Evolutionary conservation across 202 grass and related monocot genomes (phyloP).

Genomic region (Musa balbisiana): DNA sequence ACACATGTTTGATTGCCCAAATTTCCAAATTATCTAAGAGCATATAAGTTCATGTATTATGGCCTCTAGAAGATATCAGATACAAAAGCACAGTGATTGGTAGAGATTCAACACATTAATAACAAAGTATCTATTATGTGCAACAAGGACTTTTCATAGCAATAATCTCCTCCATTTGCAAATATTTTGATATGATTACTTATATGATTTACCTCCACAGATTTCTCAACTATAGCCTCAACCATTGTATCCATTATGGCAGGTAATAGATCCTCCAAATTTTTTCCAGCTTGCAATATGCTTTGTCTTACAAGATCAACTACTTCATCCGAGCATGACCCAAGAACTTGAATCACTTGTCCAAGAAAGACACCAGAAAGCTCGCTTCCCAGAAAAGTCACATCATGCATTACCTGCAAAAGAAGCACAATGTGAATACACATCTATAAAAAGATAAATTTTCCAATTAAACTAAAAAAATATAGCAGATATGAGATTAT

Average conservation of each 20-base stretch:
- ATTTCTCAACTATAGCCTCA: constrained; percentile 80
- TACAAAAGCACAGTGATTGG: neutral
- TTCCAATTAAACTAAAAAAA: neutral
- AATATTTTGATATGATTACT: neutral
- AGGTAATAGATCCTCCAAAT: constrained; percentile 63
- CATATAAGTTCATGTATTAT: neutral
- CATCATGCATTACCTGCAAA: constrained; percentile 87
- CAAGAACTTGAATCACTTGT: constrained; percentile 56
- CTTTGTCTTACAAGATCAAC: constrained; percentile 72
- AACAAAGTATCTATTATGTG: neutral
- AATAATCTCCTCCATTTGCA: neutral
- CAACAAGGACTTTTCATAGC: neutral
- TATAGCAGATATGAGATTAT: neutral
- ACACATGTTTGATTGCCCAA: too few relatives aligned
- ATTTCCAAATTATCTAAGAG: too few relatives aligned
- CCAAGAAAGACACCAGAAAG: constrained; percentile 57
- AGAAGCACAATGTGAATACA: neutral
- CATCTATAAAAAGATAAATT: neutral
- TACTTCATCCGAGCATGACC: constrained; percentile 65
- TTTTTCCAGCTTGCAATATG: constrained; percentile 70
- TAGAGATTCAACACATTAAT: neutral
- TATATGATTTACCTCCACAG: constrained; percentile 59
- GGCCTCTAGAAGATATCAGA: neutral
- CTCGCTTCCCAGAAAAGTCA: constrained; percentile 44
- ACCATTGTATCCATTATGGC: constrained; percentile 76